Percentiles rank a stretch among this genome's conserved stretches.
phyloP scores from a whole-genome alignment of 495 filamentous ascomycete genomes.

The Trichoderma orchidacearum region DNA sequence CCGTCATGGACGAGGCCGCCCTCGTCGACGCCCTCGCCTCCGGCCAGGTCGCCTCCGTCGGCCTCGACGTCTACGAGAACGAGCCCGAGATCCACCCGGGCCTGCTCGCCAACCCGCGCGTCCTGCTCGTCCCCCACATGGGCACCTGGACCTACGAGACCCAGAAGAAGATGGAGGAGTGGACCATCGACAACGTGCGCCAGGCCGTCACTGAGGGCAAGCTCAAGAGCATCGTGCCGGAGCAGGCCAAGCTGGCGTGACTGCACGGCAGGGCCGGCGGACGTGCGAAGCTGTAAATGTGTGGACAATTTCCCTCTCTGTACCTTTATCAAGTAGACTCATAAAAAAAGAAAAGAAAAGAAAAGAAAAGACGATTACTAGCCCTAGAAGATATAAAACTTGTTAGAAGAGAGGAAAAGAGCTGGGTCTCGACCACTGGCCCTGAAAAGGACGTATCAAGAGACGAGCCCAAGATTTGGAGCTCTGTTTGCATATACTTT shows the following conservation, averaged over 20 bases:
- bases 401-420: too few relatives aligned
- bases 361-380: background rate
- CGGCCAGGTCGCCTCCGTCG: constrained; percentile 51
- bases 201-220: constrained; percentile 48
- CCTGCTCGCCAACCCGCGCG: constrained; percentile 51
- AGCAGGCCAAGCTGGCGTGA: constrained; percentile 36
- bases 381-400: too few relatives aligned
- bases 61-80: constrained; percentile 74
- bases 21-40: constrained; percentile 55
- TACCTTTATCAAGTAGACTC: background rate
- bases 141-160: constrained; percentile 51
- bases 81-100: constrained; percentile 62
- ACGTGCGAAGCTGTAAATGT: background rate
- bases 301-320: background rate
- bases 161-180: constrained; percentile 65
- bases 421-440: too few relatives aligned
- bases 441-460: too few relatives aligned
- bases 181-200: constrained; percentile 55
- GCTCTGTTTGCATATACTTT: too few relatives aligned
- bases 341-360: background rate
- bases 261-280: background rate
- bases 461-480: too few relatives aligned
- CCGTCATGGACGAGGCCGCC: constrained; percentile 58
- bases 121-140: constrained; percentile 71
- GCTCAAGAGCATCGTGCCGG: constrained; percentile 56